These are phyloP conservation scores for Phytophthora pini DNA, from an alignment of 352 stramenopile species.

Conservation along the genomic window DNA sequence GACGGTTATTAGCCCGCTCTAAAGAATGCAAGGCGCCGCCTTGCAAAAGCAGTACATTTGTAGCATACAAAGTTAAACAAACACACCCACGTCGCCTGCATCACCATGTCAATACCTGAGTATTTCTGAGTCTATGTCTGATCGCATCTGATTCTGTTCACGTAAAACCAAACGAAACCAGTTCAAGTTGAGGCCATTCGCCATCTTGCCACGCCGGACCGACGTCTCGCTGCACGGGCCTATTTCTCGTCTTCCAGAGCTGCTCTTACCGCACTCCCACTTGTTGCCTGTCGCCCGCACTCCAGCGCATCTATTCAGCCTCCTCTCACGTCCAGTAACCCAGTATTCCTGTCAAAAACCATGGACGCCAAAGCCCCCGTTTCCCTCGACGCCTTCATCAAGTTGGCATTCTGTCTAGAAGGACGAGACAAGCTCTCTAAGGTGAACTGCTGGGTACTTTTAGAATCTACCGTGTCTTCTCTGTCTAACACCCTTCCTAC, in stretches of 20 bases:
- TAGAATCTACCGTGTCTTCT: background rate
- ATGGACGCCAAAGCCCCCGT: conserved; percentile 58
- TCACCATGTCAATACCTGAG: background rate
- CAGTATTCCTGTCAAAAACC: conserved; percentile 1
- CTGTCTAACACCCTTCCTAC: conserved; percentile 26
- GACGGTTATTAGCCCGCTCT: too few species aligned
- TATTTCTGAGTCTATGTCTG: conserved; percentile 6
- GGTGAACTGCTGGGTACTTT: conserved; percentile 30
- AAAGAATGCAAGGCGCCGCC: too few species aligned
- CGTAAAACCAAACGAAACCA: conserved; percentile 25
- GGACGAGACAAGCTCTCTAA: conserved; percentile 91
- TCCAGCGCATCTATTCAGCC: background rate
- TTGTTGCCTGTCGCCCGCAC: background rate
- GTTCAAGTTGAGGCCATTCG: conserved; percentile 39
- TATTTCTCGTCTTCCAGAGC: background rate
- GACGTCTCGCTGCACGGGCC: background rate
- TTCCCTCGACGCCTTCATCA: conserved; percentile 64
- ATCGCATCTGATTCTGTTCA: conserved; percentile 18
- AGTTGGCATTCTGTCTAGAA: conserved; percentile 82
- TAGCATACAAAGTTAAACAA: too few species aligned
- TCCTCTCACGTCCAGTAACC: background rate
- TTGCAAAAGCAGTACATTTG: too few species aligned
- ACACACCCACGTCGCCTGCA: too few species aligned
- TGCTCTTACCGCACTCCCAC: background rate
- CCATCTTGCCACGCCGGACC: background rate